These are phyloP conservation scores for Nitzschia putrida DNA, from an alignment of 108 stramenopile genomes.

Conservation along the genomic window DNA sequence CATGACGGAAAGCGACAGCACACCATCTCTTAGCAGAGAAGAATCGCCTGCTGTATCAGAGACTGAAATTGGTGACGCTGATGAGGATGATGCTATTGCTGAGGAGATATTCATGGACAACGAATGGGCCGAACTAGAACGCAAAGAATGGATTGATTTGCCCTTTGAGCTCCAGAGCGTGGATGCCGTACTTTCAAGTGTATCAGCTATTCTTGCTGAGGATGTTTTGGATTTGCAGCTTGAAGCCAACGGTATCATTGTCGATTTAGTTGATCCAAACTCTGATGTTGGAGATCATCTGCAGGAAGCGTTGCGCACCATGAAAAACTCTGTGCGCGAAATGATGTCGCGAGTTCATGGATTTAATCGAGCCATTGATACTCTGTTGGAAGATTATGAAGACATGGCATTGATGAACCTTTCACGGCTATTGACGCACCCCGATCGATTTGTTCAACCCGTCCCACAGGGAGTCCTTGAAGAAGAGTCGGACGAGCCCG, in stretches of 20 bases:
- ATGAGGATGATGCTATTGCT: slow-evolving; percentile 14
- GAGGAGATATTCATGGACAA: slow-evolving; percentile 19
- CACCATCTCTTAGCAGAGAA: slow-evolving; percentile 2
- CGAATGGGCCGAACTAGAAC: slow-evolving; percentile 75
- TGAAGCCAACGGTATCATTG: slow-evolving; percentile 39
- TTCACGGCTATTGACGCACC: slow-evolving; percentile 74
- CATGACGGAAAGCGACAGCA: slow-evolving; percentile 14
- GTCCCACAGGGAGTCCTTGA: slow-evolving; percentile 69
- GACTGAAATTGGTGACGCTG: slow-evolving; percentile 18
- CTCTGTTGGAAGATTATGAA: slow-evolving; percentile 81
- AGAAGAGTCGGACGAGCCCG: slow-evolving; percentile 89
- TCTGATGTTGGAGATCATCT: slow-evolving; percentile 50
- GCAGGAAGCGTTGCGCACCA: slow-evolving; percentile 62
- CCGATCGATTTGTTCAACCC: slow-evolving; percentile 84
- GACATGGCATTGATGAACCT: slow-evolving; percentile 91
- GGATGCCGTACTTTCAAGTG: slow-evolving; percentile 78
- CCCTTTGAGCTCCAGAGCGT: slow-evolving; percentile 78
- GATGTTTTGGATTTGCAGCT: slow-evolving; percentile 60
- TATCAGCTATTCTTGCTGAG: slow-evolving; percentile 55
- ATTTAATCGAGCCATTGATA: slow-evolving; percentile 76
- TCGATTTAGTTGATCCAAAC: slow-evolving; percentile 34
- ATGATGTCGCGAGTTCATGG: slow-evolving; percentile 78
- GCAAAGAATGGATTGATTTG: slow-evolving; percentile 63
- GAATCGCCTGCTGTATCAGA: background rate
- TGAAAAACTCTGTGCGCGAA: slow-evolving; percentile 73